Evolutionary conservation across 179 eudicot genomes (phyloP).

Genomic region (Silene noctiflora): DNA sequence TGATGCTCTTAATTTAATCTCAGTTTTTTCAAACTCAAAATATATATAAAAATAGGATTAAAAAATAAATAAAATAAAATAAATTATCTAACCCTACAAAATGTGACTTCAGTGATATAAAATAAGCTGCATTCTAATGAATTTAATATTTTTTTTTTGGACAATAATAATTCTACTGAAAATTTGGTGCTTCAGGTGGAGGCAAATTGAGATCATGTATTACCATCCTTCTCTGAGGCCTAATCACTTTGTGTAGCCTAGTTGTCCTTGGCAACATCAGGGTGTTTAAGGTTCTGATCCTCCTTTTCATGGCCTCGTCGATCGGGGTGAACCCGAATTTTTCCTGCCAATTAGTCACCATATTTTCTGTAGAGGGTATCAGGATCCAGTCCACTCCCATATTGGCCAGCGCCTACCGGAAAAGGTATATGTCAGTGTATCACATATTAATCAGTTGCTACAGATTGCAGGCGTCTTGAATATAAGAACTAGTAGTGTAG

Average conservation of each 20-base stretch:
- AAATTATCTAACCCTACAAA: too few relatives aligned
- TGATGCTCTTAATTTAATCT: too few relatives aligned
- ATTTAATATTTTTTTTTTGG: too few relatives aligned
- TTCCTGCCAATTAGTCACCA: slow-evolving; percentile 23
- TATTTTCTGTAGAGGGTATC: slow-evolving; percentile 29
- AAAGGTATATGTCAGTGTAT: neutral
- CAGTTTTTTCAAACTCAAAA: too few relatives aligned
- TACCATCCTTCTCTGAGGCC: neutral
- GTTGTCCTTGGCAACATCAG: slow-evolving; percentile 31
- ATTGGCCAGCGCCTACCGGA: slow-evolving; percentile 15
- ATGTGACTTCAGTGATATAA: too few relatives aligned
- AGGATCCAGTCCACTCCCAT: slow-evolving; percentile 22
- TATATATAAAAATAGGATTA: too few relatives aligned
- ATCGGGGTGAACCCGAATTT: slow-evolving; percentile 20
- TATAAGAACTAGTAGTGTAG: too few relatives aligned
- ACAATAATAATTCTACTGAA: too few relatives aligned
- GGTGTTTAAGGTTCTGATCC: slow-evolving; percentile 20
- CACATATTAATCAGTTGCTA: too few relatives aligned
- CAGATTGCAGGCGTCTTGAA: neutral
- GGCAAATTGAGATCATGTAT: slow-evolving; percentile 22
- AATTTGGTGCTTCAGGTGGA: slow-evolving; percentile 6
- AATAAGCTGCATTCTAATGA: too few relatives aligned
- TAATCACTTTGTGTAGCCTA: slow-evolving; percentile 23
- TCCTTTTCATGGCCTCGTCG: neutral
- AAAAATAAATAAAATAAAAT: too few relatives aligned